Base-by-base conservation (phyloP, 139 green algal genomes). In the Ettlia oleoabundans region DNA sequence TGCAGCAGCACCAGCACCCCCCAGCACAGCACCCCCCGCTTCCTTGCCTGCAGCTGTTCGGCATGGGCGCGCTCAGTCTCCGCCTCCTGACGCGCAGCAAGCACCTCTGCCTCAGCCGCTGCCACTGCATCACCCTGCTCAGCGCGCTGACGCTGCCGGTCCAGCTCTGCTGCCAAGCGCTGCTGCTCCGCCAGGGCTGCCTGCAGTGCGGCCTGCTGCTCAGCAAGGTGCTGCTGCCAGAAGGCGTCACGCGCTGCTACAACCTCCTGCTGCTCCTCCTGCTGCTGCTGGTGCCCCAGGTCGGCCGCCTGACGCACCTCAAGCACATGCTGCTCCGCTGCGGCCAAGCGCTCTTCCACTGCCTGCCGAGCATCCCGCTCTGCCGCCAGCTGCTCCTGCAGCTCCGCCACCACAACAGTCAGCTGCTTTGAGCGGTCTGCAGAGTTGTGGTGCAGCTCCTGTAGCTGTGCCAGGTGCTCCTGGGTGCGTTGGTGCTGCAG, bases 401-500 rank as follows among this genome's bases (percentile, higher is more conserved):
- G 65, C 65, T 83, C 78, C 6, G 35, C 66, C 78, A 67, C 62
- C 24, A 55, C 38, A 37, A 47, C 35, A 13, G 68, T 22, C 33
- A 78, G 35, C 15, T 30, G 66, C 4, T 69, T 35, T 18, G 38
- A 41, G 43, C 37, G 35, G 33, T 58, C 63, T 15, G 35, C 33
- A 10, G 37, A 21, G 30, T 77, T 51, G 3, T 69, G 32, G 65
- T 65, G 78, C 35, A 69, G 37, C 66, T 69, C 51, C 13, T 66
- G 30, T 35, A 77, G 65, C 66, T 64, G 64, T 6, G 26, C 33
- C 65, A 83, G 51, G 62, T 83, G 78, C 78, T 77, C 47, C 47
- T 37, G 32, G 19, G 35, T 55, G 65, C 66, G 78, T 24, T 69
- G 63, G 37, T 83, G 65, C 63, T 76, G 47, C 47, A 21, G 33